Evolutionary conservation across 257 asterid genomes (phyloP).

Genomic region (Gynochthodes officinalis): DNA sequence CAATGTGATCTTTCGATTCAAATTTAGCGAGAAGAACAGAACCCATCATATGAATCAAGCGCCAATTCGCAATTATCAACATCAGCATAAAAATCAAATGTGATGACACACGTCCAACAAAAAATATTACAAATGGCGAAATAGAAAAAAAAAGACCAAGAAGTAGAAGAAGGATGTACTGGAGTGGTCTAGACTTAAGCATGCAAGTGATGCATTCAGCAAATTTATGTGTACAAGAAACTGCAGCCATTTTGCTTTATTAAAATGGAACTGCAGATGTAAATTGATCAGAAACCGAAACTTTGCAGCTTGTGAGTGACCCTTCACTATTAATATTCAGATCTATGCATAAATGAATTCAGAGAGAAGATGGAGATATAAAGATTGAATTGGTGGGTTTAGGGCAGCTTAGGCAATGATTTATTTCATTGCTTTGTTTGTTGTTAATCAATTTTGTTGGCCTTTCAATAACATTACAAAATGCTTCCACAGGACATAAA

Average conservation of each 20-base stretch:
- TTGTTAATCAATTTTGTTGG: background rate
- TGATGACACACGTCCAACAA: background rate
- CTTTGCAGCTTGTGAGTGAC: background rate
- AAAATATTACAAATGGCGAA: background rate
- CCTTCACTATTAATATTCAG: background rate
- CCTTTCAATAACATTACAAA: background rate
- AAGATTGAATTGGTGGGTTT: background rate
- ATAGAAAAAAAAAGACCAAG: background rate
- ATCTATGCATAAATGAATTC: background rate
- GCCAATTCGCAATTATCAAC: background rate
- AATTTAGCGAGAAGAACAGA: background rate
- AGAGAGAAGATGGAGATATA: background rate
- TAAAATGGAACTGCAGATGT: background rate
- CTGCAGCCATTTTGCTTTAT: constrained; percentile 61
- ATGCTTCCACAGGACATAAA: constrained; percentile 16
- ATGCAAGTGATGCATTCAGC: constrained; percentile 89
- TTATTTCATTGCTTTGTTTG: background rate
- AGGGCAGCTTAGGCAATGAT: background rate
- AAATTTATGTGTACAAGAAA: constrained; percentile 74
- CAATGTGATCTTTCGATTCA: constrained; percentile 2
- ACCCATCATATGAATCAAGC: background rate
- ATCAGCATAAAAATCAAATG: background rate
- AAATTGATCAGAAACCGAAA: background rate
- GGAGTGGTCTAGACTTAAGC: constrained; percentile 90
- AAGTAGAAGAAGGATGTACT: constrained; percentile 44